These are phyloP conservation scores for Asterochloris sp. DNA, from an alignment of 139 green algal genomes.

Conservation along the genomic window DNA sequence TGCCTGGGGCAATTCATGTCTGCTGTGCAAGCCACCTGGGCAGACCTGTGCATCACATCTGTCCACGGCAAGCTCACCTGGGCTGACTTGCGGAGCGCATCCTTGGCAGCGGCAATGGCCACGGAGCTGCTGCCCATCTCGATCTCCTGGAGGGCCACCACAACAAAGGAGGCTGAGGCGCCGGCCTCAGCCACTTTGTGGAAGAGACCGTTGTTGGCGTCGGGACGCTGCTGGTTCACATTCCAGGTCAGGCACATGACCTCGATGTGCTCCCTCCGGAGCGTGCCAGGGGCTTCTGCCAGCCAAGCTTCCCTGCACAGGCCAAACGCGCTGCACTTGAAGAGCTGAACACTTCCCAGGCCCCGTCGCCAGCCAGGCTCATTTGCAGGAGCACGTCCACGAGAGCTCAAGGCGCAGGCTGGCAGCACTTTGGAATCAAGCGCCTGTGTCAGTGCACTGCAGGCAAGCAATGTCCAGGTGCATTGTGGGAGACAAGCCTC, in stretches of 20 bases:
- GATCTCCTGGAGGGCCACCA: slow-evolving; percentile 80
- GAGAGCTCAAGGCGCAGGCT: too few relatives aligned
- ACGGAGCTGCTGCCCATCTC: slow-evolving; percentile 82
- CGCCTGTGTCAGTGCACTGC: too few relatives aligned
- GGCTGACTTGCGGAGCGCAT: slow-evolving; percentile 37
- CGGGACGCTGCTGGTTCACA: slow-evolving; percentile 60
- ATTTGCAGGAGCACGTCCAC: too few relatives aligned
- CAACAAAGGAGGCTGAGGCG: slow-evolving; percentile 42
- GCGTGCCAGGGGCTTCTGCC: slow-evolving; percentile 8
- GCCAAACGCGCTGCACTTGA: too few relatives aligned
- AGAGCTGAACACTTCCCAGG: too few relatives aligned
- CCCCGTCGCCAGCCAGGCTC: too few relatives aligned
- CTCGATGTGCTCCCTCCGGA: slow-evolving; percentile 37
- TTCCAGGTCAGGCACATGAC: slow-evolving; percentile 85
- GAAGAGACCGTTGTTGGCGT: slow-evolving; percentile 28
- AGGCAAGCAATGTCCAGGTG: too few relatives aligned
- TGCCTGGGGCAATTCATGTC: too few relatives aligned
- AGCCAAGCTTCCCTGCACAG: slow-evolving; percentile 33
- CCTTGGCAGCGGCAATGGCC: slow-evolving; percentile 47
- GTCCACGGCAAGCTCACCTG: slow-evolving; percentile 6
- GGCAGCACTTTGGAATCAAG: too few relatives aligned
- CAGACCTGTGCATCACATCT: neutral
- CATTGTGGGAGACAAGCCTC: too few relatives aligned
- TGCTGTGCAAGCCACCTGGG: neutral
- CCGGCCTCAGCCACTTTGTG: slow-evolving; percentile 48